These are phyloP conservation scores for Saccharomycodes ludwigii DNA, from an alignment of 805 yeast species.

Conservation along the genomic window DNA sequence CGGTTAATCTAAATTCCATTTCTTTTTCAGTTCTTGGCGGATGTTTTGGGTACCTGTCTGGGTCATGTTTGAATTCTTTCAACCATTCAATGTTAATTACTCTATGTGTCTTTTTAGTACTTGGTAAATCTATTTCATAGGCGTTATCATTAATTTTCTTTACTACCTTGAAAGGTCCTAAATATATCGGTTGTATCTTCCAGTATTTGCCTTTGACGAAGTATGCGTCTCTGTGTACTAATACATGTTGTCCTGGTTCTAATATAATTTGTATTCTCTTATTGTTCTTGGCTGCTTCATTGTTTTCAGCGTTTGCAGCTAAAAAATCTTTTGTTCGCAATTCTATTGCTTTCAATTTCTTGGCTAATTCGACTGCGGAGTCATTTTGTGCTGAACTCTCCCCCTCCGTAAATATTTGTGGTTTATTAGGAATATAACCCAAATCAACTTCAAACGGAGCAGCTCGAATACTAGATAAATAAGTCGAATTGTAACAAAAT, in stretches of 20 bases:
- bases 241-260: constrained; percentile 3
- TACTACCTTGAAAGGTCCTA: constrained; percentile 2
- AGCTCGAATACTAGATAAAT: not conserved
- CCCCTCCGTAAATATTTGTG: not conserved
- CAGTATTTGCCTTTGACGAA: constrained; percentile 1
- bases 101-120: constrained; percentile 3
- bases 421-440: constrained; percentile 8
- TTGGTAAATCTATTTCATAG: constrained; percentile 7
- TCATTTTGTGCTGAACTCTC: not conserved
- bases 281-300: constrained; percentile 2
- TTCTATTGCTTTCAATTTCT: constrained; percentile 1
- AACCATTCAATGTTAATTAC: constrained; percentile 4
- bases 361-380: constrained; percentile 1
- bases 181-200: constrained; percentile 3
- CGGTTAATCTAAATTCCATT: not conserved
- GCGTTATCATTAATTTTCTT: not conserved
- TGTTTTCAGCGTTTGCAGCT: not conserved
- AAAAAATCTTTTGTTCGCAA: constrained; percentile 2
- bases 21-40: constrained; percentile 2
- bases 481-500: constrained; percentile 6
- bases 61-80: not conserved
- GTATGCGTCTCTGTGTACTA: constrained; percentile 4
- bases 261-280: constrained; percentile 1
- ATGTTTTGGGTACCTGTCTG: not conserved
- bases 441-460: constrained; percentile 7